phyloP scores from a whole-genome alignment of 2,329 filamentous ascomycete genomes.

The Aspergillus pseudotamarii region DNA sequence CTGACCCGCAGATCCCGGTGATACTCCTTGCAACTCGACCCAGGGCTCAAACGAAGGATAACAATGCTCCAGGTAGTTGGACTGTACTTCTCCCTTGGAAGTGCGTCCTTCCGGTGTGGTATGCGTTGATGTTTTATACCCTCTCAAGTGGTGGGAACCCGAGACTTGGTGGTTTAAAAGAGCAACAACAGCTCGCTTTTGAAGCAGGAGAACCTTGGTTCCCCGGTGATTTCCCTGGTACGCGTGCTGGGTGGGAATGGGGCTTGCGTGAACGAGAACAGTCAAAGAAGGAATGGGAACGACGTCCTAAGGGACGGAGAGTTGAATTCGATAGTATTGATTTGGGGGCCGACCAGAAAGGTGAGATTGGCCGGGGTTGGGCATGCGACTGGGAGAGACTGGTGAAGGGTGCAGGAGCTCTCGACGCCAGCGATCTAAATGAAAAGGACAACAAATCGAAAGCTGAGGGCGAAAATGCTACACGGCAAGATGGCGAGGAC shows the following conservation, averaged over 20 bases:
- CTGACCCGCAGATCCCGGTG: slow-evolving; percentile 77
- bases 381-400: slow-evolving; percentile 80
- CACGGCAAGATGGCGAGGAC: slow-evolving; percentile 12
- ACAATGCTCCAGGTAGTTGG: slow-evolving; percentile 70
- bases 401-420: slow-evolving; percentile 43
- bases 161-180: slow-evolving; percentile 77
- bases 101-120: slow-evolving; percentile 84
- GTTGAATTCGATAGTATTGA: slow-evolving; percentile 74
- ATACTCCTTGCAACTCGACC: slow-evolving; percentile 67
- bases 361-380: slow-evolving; percentile 81
- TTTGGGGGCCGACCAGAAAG: slow-evolving; percentile 72
- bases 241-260: slow-evolving; percentile 77
- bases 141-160: slow-evolving; percentile 79
- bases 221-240: slow-evolving; percentile 80
- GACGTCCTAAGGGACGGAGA: slow-evolving; percentile 79
- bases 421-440: background rate
- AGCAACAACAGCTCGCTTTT: slow-evolving; percentile 78
- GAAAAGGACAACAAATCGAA: slow-evolving; percentile 6
- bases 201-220: slow-evolving; percentile 81
- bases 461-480: slow-evolving; percentile 17
- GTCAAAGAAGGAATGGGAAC: slow-evolving; percentile 69
- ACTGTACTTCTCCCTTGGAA: slow-evolving; percentile 87
- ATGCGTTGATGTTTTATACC: slow-evolving; percentile 79
- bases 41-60: slow-evolving; percentile 37
- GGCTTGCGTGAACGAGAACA: slow-evolving; percentile 66